Base-by-base conservation (phyloP, 2,329 filamentous ascomycete species). In the Phyllosticta citriasiana region DNA sequence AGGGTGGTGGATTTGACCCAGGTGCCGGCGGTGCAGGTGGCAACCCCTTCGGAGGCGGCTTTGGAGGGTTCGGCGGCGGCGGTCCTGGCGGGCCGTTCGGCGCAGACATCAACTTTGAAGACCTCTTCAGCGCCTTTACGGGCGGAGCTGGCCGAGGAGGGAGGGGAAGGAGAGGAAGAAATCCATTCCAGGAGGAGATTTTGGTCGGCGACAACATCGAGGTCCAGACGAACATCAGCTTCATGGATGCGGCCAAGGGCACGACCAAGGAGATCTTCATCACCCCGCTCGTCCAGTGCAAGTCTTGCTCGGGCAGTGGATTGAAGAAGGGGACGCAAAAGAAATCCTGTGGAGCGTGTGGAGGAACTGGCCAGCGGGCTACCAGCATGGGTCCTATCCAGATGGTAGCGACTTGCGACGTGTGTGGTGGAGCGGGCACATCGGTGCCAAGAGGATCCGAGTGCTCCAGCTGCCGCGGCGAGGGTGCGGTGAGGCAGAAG, bases 171-270 rank as follows among this genome's bases (percentile, higher is more conserved):
- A 76, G 82, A 58, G 77, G 81, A 67, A 80, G 83, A 47, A 85
- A 82, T 60, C 87, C 88, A 10, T 94, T 94, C 71, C 84, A 91
- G 68, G 88, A 96, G 72, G 81, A 87, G 67, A 84, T 95, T 22
- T 72, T 96, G 67, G 88, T 96, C n/a, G 94, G 94, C 63, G 91
- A 97, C 65, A 91, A 96, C 72, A 96, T 99, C 69, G 93, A 97
- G 73, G 88, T 97, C 25, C 91, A 96, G 75, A 86, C 90, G 57
- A 94, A 84, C 72, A 93, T 99, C 67, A 91, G 88, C 0, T 99
- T 99, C 74, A 89, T 94, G 85, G 94, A 99, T 71, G 91, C 94
- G 6, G 94, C 94, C 9, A 96, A 95, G 75, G 94, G 94, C 40
- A 87, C 88, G 7, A 86, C 80, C 70, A 95, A 96, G 76, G 88